Evolutionary conservation across 306 rosid species (phyloP), one percentile per base, ranked within the genome.

Genomic region (Potentilla sterilis): DNA sequence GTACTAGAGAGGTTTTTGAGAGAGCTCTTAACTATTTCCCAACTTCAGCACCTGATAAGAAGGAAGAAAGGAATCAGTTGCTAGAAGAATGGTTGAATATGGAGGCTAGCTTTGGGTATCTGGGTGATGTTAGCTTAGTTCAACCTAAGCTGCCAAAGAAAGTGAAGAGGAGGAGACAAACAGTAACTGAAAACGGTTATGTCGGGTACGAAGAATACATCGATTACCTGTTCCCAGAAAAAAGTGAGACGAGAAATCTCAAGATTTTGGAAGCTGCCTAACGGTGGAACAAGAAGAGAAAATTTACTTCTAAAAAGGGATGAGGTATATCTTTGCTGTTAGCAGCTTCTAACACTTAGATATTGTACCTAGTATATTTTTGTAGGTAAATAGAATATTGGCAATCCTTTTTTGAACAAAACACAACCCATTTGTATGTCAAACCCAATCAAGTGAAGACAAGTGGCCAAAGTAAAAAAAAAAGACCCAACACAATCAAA

Each of bases 141-240:
- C 38, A 59, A 92, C 87, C 97, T 24, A 89, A 88, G 86, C 82
- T 88, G 72, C 97, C 97, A 14, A 93, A 91, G 86, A 93, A 88
- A 79, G 91, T 93, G 47, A 93, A 93, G 81, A 91, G 85, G 90
- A 89, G 87, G 83, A 87, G 63, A 35, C 16, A 24, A 57, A 57
- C 10, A 10, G 6, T 0, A 57, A 22, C 35, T 10, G 63, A 57
- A 22, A 35, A 57, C 11, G 63, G 63, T 22, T 10, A 12, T 22
- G 35, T 16, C 1, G 15, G 63, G 16, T 57, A 21, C 34, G 37
- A 57, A 15, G 63, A 57, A 21, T 57, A 57, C 35, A 57, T 57
- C 11, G 63, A 21, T 57, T 57, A 57, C 15, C 1, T 22, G 14
- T 57, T 57, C 63, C 63, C 63, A 24, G 63, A 57, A 21, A 35